Evolutionary conservation across 202 grass and related monocot species (phyloP), one percentile per base, ranked within the genome.

Genomic region (Carex arenaria): DNA sequence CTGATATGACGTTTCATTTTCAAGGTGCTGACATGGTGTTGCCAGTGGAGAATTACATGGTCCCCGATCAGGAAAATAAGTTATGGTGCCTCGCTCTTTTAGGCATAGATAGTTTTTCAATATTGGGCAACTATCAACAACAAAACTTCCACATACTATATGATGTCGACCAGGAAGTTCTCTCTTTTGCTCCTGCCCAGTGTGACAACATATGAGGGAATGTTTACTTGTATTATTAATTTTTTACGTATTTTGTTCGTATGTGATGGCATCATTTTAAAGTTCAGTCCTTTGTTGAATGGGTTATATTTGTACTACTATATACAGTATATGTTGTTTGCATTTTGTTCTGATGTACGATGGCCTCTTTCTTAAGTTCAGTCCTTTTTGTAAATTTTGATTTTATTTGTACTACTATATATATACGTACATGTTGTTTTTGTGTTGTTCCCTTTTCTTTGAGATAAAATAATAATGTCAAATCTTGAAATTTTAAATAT

Each of bases 41-140:
- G 22, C 85, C 80, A 18, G 64, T 45, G 17, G 68, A 30, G 42
- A 95, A 87, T 82, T 81, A 89, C 83, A 84, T 95, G 36, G 0
- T 75, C 8, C 45, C 0, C 45, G 45, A 47, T 47, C 45, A 10
- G 9, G 9, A 47, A 47, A 47, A 47, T 47, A 47, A 47, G 10
- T 11, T 47, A 47, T 22, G 32, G 53, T 93, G 86, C 79, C 34
- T 93, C 10, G 91, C 87, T 30, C 61, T 93, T 19, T 51, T 86
- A 23, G 85, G 83, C 70, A 26, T 74, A 40, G 23, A 84, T 42
- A 87, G 87, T 22, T 61, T 88, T 56, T 91, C 91, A 12, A 79
- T 90, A 88, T 45, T 97, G 7, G 91, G 91, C 23, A 93, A 90
- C 78, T 86, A 88, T 84, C 91, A 93, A 83, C 94, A 97, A 81